Percentiles rank a stretch among this genome's conserved stretches.
These are phyloP conservation scores for Hypoxylon lienhwacheense DNA, from an alignment of 495 filamentous ascomycete species.

Conservation along the genomic window DNA sequence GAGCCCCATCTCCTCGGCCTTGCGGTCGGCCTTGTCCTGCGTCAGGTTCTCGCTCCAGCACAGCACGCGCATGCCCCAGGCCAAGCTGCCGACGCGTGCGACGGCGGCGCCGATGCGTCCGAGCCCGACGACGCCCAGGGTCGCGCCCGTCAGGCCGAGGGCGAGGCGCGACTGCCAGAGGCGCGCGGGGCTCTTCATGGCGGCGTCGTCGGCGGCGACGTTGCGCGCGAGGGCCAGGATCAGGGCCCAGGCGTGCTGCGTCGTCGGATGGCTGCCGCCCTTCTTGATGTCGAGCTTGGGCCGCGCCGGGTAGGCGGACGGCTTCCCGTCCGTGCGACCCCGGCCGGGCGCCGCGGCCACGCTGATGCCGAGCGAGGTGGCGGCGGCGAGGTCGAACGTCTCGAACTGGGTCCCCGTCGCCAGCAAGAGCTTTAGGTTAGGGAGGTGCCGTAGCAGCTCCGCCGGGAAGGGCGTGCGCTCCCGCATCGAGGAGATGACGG, in stretches of 20 bases:
- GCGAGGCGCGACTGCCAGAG: slow-evolving; percentile 62
- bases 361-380: slow-evolving; percentile 53
- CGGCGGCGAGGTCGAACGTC: slow-evolving; percentile 60
- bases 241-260: slow-evolving; percentile 67
- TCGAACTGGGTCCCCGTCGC: slow-evolving; percentile 64
- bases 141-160: slow-evolving; percentile 59
- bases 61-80: slow-evolving; percentile 66
- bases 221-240: slow-evolving; percentile 61
- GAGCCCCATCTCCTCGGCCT: slow-evolving; percentile 55
- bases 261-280: slow-evolving; percentile 56
- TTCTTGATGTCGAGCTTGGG: slow-evolving; percentile 30
- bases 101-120: slow-evolving; percentile 62
- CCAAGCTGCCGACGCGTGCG: slow-evolving; percentile 60
- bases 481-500: slow-evolving; percentile 61
- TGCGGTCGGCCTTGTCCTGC: slow-evolving; percentile 62
- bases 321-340: slow-evolving; percentile 33
- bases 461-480: slow-evolving; percentile 67
- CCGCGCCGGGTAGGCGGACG: slow-evolving; percentile 6
- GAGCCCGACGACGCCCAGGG: slow-evolving; percentile 61
- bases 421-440: slow-evolving; percentile 67
- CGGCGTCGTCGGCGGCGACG: slow-evolving; percentile 60
- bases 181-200: slow-evolving; percentile 49
- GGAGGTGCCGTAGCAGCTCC: slow-evolving; percentile 56
- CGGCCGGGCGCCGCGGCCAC: slow-evolving; percentile 58
- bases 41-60: slow-evolving; percentile 69